phyloP scores from a whole-genome alignment of 345 rosid genomes.

The Populus nigra region DNA sequence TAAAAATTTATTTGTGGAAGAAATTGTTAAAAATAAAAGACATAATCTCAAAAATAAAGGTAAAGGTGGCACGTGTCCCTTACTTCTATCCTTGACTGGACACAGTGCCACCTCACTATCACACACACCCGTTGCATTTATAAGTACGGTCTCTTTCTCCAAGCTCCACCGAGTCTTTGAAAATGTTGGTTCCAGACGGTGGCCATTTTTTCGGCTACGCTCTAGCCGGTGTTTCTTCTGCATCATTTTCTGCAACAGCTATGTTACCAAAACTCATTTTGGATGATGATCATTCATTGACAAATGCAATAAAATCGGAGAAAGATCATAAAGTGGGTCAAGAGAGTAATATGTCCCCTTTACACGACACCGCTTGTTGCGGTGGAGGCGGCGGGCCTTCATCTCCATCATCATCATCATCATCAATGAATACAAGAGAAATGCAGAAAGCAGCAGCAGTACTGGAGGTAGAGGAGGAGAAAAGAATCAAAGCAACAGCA shows the following conservation, averaged over 20 bases:
- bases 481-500: not conserved
- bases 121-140: too few species aligned
- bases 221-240: not conserved
- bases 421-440: not conserved
- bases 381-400: not conserved
- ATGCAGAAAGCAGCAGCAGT: not conserved
- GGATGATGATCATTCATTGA: not conserved
- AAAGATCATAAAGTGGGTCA: not conserved
- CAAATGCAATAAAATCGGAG: not conserved
- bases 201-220: not conserved
- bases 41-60: not conserved
- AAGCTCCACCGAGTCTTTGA: too few species aligned
- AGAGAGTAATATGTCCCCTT: not conserved
- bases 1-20: too few species aligned
- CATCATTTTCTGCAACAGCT: not conserved
- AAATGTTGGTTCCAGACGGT: conserved; percentile 25
- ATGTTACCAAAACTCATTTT: not conserved
- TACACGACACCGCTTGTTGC: not conserved
- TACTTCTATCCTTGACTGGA: not conserved
- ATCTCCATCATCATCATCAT: not conserved
- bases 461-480: too few species aligned
- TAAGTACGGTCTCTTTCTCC: too few species aligned
- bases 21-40: too few species aligned
- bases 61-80: not conserved
- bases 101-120: too few species aligned